Evolutionary conservation across 495 filamentous ascomycete species (phyloP).

Genomic region (Neohortaea acidophila): DNA sequence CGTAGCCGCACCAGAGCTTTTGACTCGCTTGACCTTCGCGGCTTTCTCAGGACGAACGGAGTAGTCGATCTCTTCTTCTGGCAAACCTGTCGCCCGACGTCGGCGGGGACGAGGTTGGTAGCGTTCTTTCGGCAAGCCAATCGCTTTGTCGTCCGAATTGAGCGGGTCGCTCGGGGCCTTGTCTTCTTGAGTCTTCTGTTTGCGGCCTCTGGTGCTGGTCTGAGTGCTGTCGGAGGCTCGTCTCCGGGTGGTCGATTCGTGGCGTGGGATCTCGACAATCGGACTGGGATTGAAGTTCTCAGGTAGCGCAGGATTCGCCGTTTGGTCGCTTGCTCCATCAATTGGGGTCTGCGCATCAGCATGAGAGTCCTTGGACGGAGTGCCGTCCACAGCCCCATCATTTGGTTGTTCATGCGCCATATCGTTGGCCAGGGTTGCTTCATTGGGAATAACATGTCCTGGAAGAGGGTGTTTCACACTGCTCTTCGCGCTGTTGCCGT

Average conservation of each 20-base stretch:
- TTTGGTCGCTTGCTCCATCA: too few species aligned
- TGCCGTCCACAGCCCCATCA: too few species aligned
- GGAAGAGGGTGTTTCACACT: too few species aligned
- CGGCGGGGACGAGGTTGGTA: slow-evolving; percentile 27
- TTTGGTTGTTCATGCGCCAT: too few species aligned
- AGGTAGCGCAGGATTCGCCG: not conserved
- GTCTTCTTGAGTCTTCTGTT: slow-evolving; percentile 4
- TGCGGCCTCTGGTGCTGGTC: slow-evolving; percentile 3
- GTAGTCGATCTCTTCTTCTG: slow-evolving; percentile 18
- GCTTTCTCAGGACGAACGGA: slow-evolving; percentile 23
- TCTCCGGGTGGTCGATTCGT: too few species aligned
- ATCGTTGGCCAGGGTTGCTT: too few species aligned
- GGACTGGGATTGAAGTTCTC: slow-evolving; percentile 4
- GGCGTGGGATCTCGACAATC: slow-evolving; percentile 7
- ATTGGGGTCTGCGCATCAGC: too few species aligned
- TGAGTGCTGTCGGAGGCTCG: not conserved
- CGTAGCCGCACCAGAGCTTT: slow-evolving; percentile 8
- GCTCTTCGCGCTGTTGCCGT: too few species aligned
- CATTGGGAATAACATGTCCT: too few species aligned
- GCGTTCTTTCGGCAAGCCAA: slow-evolving; percentile 22
- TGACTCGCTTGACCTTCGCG: slow-evolving; percentile 20
- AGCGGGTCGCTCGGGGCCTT: slow-evolving; percentile 4
- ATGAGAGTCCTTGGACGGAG: too few species aligned
- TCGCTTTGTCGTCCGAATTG: slow-evolving; percentile 17
- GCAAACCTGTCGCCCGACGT: slow-evolving; percentile 20